Base-by-base conservation (phyloP, 352 stramenopile species). In the Phytophthora multivora region DNA sequence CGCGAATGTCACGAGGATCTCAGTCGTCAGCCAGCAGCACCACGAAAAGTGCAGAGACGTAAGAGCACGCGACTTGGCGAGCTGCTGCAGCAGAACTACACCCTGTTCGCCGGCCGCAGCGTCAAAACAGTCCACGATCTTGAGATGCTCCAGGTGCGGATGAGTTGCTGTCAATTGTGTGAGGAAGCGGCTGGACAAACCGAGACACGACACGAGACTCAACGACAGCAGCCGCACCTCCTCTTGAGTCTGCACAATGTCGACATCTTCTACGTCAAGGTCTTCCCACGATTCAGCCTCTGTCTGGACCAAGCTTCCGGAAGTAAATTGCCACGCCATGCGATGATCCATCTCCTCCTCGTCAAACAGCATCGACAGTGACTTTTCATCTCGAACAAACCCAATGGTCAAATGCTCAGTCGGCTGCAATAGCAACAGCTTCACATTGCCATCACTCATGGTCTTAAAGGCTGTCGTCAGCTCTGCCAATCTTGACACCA, bases 21-120 rank as follows among this genome's bases (percentile, higher is more conserved):
- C 81, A 19, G 81, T 93, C 21, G 81, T 88, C 49, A 93, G 75
- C 83, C 83, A 93, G 59, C 78, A 84, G 68, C 83, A 93, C 83
- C 83, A 93, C n/a, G 83, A 89, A 35, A 93, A 80, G 33, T 80
- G 77, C 45, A 93, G 57, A 39, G 78, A 80, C 67, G 84, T 86
- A 38, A 93, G 78, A 11, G 63, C 59, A 16, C 79, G 78, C 54
- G 71, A 90, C 35, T 63, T 70, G 16, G 79, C 65, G 13, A 93
- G 51, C 25, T 86, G 66, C 40, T 72, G 63, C 15, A 93, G 55
- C n/a, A 90, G 46, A 25, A 67, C 69, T 10, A 67, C 66, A 39
- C 77, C 76, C 23, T 79, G 63, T 26, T 75, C 70, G 21, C 69
- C 66, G 40, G 75, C 66, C 19, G 66, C 61, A 42, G 70, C 62